Evolutionary conservation across 2,329 filamentous ascomycete genomes (phyloP).

Genomic region (Pestalotiopsis sp.): DNA sequence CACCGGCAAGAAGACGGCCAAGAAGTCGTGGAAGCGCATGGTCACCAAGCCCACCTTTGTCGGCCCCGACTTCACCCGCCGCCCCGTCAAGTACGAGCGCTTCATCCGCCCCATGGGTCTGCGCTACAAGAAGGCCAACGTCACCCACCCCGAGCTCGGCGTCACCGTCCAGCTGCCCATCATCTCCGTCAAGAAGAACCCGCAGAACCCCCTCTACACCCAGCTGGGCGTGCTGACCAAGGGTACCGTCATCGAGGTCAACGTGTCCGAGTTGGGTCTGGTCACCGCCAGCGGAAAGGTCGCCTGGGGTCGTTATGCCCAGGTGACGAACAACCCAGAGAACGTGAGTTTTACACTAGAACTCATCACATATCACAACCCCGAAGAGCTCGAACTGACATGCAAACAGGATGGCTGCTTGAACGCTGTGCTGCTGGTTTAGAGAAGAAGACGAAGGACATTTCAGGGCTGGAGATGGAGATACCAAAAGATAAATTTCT

Average conservation of each 20-base stretch:
- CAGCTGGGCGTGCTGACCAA: constrained; percentile 89
- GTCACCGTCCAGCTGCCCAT: constrained; percentile 89
- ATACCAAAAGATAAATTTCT: constrained; percentile 1
- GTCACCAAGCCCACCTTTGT: constrained; percentile 84
- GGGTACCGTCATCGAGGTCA: constrained; percentile 81
- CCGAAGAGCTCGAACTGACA: neutral
- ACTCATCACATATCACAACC: neutral
- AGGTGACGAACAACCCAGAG: constrained; percentile 60
- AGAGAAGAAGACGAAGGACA: neutral
- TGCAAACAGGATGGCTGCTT: constrained; percentile 41
- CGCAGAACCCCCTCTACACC: constrained; percentile 64
- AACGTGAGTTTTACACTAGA: constrained; percentile 22
- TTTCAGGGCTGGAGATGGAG: neutral
- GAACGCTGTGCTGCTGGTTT: constrained; percentile 39
- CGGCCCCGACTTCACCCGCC: constrained; percentile 83
- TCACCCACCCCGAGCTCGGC: constrained; percentile 37
- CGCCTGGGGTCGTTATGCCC: constrained; percentile 86
- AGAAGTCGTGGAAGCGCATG: constrained; percentile 68
- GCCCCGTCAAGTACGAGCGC: constrained; percentile 76
- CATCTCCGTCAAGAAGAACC: constrained; percentile 71
- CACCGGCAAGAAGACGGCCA: constrained; percentile 91
- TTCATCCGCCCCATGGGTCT: constrained; percentile 79
- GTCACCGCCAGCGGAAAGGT: constrained; percentile 92
- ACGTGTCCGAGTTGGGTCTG: constrained; percentile 87
- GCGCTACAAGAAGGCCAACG: constrained; percentile 56